Conservation (phyloP, 495 filamentous ascomycete species). For the Apiosordaria backusii region DNA sequence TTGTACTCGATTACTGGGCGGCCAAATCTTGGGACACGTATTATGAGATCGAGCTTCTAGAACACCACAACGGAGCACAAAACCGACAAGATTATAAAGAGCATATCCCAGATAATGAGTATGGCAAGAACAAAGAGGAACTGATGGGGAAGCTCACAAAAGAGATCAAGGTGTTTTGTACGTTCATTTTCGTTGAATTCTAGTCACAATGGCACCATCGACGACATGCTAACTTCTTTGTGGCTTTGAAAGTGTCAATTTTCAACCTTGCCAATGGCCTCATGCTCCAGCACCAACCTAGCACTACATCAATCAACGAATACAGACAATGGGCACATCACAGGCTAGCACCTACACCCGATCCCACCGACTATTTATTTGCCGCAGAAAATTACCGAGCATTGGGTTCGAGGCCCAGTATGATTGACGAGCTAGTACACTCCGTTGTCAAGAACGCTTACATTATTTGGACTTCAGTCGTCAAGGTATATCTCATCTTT, state of each 20-base stretch:
- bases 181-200: neutral
- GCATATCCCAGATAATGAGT: neutral
- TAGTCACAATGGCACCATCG: no score
- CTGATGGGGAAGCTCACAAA: neutral
- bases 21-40: neutral
- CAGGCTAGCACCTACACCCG: neutral
- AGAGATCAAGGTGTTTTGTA: neutral
- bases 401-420: neutral
- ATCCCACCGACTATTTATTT: neutral
- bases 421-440: neutral
- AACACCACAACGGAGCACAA: neutral
- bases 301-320: neutral
- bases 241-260: neutral
- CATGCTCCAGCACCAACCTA: neutral
- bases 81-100: neutral
- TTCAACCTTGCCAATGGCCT: neutral
- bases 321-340: neutral
- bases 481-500: neutral
- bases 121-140: neutral
- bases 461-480: neutral
- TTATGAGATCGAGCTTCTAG: neutral
- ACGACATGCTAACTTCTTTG: no score
- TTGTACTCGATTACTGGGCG: neutral
- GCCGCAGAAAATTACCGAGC: neutral
- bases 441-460: neutral